These are phyloP conservation scores for Limnanthes douglasii DNA, from an alignment of 345 rosid species.

Conservation along the genomic window DNA sequence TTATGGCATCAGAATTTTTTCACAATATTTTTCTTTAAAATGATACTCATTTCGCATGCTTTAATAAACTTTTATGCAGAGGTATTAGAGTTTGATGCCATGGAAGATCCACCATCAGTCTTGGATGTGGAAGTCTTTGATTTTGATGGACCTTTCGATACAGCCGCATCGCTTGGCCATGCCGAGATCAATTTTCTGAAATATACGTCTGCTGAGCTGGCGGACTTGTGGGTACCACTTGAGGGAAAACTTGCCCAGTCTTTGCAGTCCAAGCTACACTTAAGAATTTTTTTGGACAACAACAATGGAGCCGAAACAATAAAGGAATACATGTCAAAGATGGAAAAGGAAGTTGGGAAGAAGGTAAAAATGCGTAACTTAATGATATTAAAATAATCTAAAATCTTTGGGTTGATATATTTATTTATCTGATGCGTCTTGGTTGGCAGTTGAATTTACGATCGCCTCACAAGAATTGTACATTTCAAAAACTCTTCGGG, in stretches of 20 bases:
- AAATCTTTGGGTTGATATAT: background rate
- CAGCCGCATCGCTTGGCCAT: slow-evolving; percentile 74
- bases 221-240: slow-evolving; percentile 63
- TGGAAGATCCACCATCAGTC: slow-evolving; percentile 91
- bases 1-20: no score
- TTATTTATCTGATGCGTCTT: slow-evolving; percentile 7
- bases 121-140: slow-evolving; percentile 80
- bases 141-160: slow-evolving; percentile 90
- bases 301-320: slow-evolving; percentile 63
- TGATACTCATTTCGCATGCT: no score
- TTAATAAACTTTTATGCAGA: slow-evolving; percentile 32
- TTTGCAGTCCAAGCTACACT: slow-evolving; percentile 60
- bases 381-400: background rate
- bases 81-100: slow-evolving; percentile 82
- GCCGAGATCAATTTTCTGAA: slow-evolving; percentile 80
- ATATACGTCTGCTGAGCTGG: slow-evolving; percentile 52
- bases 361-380: slow-evolving; percentile 32
- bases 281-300: slow-evolving; percentile 71
- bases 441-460: slow-evolving; percentile 49
- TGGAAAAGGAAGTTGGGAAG: slow-evolving; percentile 92
- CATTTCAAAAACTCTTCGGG: slow-evolving; percentile 73
- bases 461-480: slow-evolving; percentile 64
- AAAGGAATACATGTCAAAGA: slow-evolving; percentile 58
- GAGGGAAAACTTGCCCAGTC: slow-evolving; percentile 81
- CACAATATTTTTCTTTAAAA: no score